phyloP scores from a whole-genome alignment of 2,329 filamentous ascomycete species.

The Stagonosporopsis tanaceti region DNA sequence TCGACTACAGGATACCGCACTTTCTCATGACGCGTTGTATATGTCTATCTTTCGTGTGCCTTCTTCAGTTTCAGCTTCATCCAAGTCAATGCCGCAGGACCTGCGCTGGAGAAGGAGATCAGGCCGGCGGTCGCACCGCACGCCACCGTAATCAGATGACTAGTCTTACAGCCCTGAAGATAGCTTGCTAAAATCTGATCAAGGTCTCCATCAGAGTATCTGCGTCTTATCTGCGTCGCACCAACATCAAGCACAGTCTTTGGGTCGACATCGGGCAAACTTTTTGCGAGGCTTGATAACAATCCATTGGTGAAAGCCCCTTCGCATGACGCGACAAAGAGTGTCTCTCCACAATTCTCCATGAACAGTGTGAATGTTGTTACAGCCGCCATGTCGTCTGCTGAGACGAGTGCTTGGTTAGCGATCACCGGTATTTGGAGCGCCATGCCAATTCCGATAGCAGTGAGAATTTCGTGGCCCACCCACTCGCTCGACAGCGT shows the following conservation, averaged over 20 bases:
- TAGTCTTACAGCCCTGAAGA: constrained; percentile 38
- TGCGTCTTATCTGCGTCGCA: constrained; percentile 53
- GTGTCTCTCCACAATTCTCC: constrained; percentile 53
- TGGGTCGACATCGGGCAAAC: constrained; percentile 48
- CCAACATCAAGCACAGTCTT: constrained; percentile 51
- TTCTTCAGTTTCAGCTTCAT: constrained; percentile 28
- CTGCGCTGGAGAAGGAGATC: constrained; percentile 30
- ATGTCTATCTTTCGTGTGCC: constrained; percentile 18
- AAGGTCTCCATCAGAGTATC: constrained; percentile 40
- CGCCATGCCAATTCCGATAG: constrained; percentile 53
- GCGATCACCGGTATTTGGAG: constrained; percentile 54
- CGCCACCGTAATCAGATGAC: constrained; percentile 30
- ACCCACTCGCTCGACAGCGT: constrained; percentile 55
- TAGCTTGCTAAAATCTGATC: constrained; percentile 32
- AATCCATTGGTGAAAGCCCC: constrained; percentile 54
- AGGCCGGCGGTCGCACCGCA: constrained; percentile 32
- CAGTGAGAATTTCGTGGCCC: constrained; percentile 58
- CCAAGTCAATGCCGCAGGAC: constrained; percentile 26
- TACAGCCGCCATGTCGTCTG: constrained; percentile 50
- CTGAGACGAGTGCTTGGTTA: constrained; percentile 48
- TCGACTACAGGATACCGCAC: too few relatives aligned
- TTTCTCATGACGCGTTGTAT: neutral
- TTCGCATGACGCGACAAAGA: constrained; percentile 55
- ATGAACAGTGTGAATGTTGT: constrained; percentile 54
- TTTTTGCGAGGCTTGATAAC: constrained; percentile 39